Evolutionary conservation across 2,329 filamentous ascomycete species (phyloP).

Genomic region (Paraconiothyrium sp.): DNA sequence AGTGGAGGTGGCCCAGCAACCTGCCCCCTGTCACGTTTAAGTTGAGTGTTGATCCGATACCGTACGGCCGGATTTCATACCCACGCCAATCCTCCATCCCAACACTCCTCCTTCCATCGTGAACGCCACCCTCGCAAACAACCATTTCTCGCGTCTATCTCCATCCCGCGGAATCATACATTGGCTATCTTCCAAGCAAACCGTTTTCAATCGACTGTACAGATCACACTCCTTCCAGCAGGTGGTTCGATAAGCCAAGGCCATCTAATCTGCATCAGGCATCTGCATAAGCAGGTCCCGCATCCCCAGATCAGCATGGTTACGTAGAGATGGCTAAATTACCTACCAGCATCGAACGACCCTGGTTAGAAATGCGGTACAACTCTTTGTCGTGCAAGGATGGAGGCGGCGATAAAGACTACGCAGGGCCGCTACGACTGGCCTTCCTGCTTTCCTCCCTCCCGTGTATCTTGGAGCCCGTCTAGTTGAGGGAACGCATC

Average conservation of each 20-base stretch:
- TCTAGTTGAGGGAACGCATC: neutral
- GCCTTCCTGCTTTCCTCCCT: neutral
- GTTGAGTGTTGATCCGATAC: too few relatives aligned
- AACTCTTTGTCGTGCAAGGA: slow-evolving; percentile 1
- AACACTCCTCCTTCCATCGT: neutral
- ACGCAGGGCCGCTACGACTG: neutral
- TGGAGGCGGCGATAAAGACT: slow-evolving; percentile 3
- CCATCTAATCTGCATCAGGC: slow-evolving; percentile 33
- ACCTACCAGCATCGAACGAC: neutral
- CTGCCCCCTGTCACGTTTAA: too few relatives aligned
- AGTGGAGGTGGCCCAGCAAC: too few relatives aligned
- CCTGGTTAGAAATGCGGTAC: slow-evolving; percentile 3
- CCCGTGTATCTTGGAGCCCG: neutral
- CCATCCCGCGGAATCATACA: slow-evolving; percentile 1
- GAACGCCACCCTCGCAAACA: neutral
- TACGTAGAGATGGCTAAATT: slow-evolving; percentile 27
- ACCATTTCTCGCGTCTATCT: neutral
- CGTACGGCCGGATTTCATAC: neutral
- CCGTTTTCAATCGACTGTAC: neutral
- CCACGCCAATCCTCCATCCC: neutral
- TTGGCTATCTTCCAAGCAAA: neutral
- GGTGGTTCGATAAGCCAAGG: slow-evolving; percentile 38
- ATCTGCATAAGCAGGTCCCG: slow-evolving; percentile 32
- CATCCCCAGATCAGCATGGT: slow-evolving; percentile 25
- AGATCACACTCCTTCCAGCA: slow-evolving; percentile 32